Percentiles rank a stretch among this genome's conserved stretches.
phyloP scores from a whole-genome alignment of 305 asterid genomes.

The Coffea humblotiana region DNA sequence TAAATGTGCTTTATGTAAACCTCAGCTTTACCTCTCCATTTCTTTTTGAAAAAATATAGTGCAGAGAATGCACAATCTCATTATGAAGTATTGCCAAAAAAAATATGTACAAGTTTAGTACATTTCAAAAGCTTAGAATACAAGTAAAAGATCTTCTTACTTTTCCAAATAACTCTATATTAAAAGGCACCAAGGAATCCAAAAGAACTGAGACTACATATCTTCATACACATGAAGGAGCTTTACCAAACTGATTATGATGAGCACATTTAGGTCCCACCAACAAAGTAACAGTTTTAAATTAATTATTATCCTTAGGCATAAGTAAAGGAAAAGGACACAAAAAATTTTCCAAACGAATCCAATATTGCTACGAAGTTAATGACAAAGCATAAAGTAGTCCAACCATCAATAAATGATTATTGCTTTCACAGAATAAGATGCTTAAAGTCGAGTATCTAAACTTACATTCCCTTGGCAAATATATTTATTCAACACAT shows the following conservation, averaged over 20 bases:
- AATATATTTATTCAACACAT: background rate
- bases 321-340: background rate
- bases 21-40: background rate
- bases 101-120: background rate
- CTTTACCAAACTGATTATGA: background rate
- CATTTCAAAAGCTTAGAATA: background rate
- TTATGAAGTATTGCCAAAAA: background rate
- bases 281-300: background rate
- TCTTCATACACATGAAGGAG: background rate
- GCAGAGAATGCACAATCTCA: background rate
- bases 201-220: background rate
- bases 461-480: background rate
- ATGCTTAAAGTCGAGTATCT: background rate
- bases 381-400: background rate
- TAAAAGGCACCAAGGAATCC: background rate
- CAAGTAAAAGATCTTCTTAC: background rate
- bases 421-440: background rate
- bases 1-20: background rate
- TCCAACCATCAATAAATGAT: background rate
- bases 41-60: background rate
- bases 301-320: background rate
- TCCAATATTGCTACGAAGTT: background rate
- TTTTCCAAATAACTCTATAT: background rate
- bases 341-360: background rate
- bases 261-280: background rate